A percentile compares a stretch with the other conserved stretches of the same genome.
phyloP scores from a whole-genome alignment of 306 rosid species.

The Notholithocarpus densiflorus region DNA sequence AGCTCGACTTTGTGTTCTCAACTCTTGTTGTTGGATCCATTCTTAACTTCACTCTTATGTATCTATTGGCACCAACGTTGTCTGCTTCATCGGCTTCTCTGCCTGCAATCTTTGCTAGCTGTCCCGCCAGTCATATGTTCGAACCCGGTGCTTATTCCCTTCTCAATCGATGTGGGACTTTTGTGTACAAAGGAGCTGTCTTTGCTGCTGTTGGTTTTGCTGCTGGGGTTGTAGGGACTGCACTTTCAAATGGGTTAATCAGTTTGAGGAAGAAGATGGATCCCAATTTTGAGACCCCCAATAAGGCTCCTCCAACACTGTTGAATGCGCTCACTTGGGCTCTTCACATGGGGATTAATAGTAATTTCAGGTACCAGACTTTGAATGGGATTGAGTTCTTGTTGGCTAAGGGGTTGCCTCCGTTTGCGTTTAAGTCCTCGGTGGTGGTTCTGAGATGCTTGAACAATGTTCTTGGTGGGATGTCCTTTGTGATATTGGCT shows the following conservation, averaged over 20 bases:
- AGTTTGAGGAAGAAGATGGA: constrained; percentile 86
- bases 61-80: constrained; percentile 74
- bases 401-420: constrained; percentile 64
- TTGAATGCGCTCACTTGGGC: constrained; percentile 91
- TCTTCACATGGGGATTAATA: constrained; percentile 79
- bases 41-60: constrained; percentile 88
- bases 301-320: constrained; percentile 77
- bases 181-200: constrained; percentile 68
- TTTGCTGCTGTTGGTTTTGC: constrained; percentile 82
- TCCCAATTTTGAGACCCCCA: constrained; percentile 75
- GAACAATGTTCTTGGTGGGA: constrained; percentile 86
- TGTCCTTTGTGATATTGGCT: constrained; percentile 84
- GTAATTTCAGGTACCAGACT: constrained; percentile 86
- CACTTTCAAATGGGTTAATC: constrained; percentile 77
- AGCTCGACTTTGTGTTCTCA: constrained; percentile 93
- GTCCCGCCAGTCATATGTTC: constrained; percentile 92
- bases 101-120: constrained; percentile 62
- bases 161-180: constrained; percentile 59
- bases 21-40: constrained; percentile 94
- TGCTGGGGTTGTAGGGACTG: constrained; percentile 77
- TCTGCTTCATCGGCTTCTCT: constrained; percentile 45
- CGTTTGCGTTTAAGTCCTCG: constrained; percentile 73
- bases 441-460: constrained; percentile 70
- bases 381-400: constrained; percentile 70
- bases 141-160: constrained; percentile 67